Conservation (phyloP, 2,329 filamentous ascomycete genomes). For the Rachicladosporium sp. region DNA sequence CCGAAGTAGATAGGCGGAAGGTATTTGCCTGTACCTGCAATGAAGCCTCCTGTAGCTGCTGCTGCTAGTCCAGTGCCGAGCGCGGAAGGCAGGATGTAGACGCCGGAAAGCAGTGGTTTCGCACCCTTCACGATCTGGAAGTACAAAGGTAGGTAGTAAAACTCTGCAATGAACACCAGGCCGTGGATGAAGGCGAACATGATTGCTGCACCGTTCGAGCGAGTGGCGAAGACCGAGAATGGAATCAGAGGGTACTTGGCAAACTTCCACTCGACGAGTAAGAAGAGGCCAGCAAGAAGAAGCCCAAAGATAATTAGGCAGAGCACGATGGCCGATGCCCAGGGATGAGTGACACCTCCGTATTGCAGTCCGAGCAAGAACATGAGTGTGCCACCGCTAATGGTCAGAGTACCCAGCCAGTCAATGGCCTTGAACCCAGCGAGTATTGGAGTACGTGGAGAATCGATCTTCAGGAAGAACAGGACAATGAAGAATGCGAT, state of each 20-base stretch:
- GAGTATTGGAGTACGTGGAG: conserved; percentile 37
- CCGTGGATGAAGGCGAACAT: conserved; percentile 60
- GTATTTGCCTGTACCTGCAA: conserved; percentile 35
- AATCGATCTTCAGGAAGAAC: conserved; percentile 43
- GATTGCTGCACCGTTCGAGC: conserved; percentile 55
- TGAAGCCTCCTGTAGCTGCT: conserved; percentile 27
- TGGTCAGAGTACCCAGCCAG: conserved; percentile 41
- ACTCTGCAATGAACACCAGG: conserved; percentile 62
- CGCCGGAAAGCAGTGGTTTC: conserved; percentile 56
- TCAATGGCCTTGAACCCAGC: conserved; percentile 41
- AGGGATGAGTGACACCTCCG: conserved; percentile 40
- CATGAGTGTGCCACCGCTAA: conserved; percentile 40
- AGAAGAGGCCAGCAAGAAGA: conserved; percentile 48
- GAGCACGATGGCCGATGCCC: conserved; percentile 43
- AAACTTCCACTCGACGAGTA: conserved; percentile 58
- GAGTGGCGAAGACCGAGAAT: conserved; percentile 52
- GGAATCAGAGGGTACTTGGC: conserved; percentile 72
- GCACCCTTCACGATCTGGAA: conserved; percentile 64
- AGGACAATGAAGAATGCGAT: conserved; percentile 37
- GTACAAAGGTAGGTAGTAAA: conserved; percentile 75
- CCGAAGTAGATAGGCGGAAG: conserved; percentile 39
- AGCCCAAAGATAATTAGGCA: conserved; percentile 43
- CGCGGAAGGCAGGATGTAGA: conserved; percentile 36
- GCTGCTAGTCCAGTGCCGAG: conserved; percentile 21
- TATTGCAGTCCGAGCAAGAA: conserved; percentile 43